A percentile compares a stretch with the other conserved stretches of the same genome.
These are phyloP conservation scores for Citeromyces nyonsensis DNA, from an alignment of 805 yeast genomes.

Conservation along the genomic window DNA sequence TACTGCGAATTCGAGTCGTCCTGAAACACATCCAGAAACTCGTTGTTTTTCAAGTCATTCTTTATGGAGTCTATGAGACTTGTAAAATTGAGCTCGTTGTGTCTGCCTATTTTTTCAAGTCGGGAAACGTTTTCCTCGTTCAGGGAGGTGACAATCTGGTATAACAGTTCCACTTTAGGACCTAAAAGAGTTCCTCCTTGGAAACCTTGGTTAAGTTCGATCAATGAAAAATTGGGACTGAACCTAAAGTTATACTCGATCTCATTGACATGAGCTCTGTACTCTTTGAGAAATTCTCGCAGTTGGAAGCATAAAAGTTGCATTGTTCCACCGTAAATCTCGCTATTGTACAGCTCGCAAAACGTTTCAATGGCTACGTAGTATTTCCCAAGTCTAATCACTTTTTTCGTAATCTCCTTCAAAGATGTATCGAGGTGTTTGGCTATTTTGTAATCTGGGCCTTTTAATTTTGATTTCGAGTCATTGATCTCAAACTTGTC, in stretches of 20 bases:
- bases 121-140: slow-evolving; percentile 27
- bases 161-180: slow-evolving; percentile 33
- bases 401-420: slow-evolving; percentile 48
- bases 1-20: slow-evolving; percentile 34
- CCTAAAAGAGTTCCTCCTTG: slow-evolving; percentile 9
- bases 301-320: slow-evolving; percentile 60
- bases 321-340: slow-evolving; percentile 50
- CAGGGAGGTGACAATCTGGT: slow-evolving; percentile 39
- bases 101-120: slow-evolving; percentile 12
- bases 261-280: slow-evolving; percentile 15
- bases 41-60: slow-evolving; percentile 23
- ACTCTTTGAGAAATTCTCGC: slow-evolving; percentile 22
- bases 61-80: slow-evolving; percentile 18
- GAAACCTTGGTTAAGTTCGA: slow-evolving; percentile 37
- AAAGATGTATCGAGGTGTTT: slow-evolving; percentile 60
- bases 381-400: slow-evolving; percentile 48
- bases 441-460: slow-evolving; percentile 66
- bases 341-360: slow-evolving; percentile 38
- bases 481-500: slow-evolving; percentile 37
- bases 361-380: slow-evolving; percentile 45
- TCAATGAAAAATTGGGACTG: slow-evolving; percentile 38
- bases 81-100: slow-evolving; percentile 7
- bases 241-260: slow-evolving; percentile 38
- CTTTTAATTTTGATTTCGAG: slow-evolving; percentile 26
- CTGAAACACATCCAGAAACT: slow-evolving; percentile 31